Conservation (phyloP, 768 basidiomycete genomes). For the Rhizopogon vulgaris region DNA sequence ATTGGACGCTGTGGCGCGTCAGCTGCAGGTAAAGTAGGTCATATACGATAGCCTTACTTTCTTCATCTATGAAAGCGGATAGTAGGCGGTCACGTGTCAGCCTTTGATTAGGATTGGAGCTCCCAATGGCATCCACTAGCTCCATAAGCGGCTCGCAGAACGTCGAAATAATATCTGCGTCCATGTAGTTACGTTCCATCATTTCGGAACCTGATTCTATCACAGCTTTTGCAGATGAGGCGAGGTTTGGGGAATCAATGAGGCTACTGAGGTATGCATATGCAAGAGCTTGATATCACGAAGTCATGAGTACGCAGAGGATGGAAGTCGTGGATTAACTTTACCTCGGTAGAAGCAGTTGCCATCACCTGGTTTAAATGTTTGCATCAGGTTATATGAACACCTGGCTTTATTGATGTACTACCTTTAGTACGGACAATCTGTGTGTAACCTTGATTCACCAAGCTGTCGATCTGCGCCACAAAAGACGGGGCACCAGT, state of each 20-base stretch:
- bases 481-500: conserved; percentile 53
- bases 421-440: conserved; percentile 70
- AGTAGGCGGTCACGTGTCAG: conserved; percentile 37
- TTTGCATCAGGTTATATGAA: background rate
- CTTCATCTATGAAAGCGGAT: conserved; percentile 45
- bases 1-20: conserved; percentile 45
- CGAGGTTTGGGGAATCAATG: conserved; percentile 38
- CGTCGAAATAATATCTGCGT: conserved; percentile 65
- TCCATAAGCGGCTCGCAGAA: conserved; percentile 60
- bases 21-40: background rate
- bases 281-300: conserved; percentile 54
- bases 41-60: conserved; percentile 31
- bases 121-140: conserved; percentile 42
- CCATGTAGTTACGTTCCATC: conserved; percentile 56
- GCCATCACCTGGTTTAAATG: conserved; percentile 58
- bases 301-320: conserved; percentile 10
- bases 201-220: conserved; percentile 39
- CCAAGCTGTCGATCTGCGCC: conserved; percentile 71
- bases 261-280: conserved; percentile 79
- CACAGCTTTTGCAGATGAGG: conserved; percentile 42
- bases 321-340: conserved; percentile 8
- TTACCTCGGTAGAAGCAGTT: conserved; percentile 91
- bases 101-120: conserved; percentile 26
- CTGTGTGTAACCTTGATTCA: conserved; percentile 51
- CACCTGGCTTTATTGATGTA: conserved; percentile 14